Evolutionary conservation across 805 yeast species (phyloP), one percentile per base, ranked within the genome.

Genomic region (Yarrowia keelungensis): DNA sequence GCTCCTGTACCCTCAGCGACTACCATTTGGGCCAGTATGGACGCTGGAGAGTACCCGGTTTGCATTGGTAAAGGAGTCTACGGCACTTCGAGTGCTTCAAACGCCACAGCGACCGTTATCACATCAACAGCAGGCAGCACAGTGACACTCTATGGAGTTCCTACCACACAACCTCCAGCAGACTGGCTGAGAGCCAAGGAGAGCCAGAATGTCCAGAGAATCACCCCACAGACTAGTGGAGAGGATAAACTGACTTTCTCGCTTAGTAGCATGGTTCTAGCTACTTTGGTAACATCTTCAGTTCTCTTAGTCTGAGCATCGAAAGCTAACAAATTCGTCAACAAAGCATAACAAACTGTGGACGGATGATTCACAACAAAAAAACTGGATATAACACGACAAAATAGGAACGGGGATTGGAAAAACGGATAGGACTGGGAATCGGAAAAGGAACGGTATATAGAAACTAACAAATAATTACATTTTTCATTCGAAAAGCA

Each of bases 101-200:
- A 53, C 14, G 59, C 59, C 32, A 53, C 59, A 3, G 45, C 59
- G 3, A 53, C 59, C 0, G 59, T 53, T 12, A 53, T 39, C 12
- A 51, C 43, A 16, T 19, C 45, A 8, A 53, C 59, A 19, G 16
- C 19, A 19, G 59, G 45, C 14, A 53, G 45, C 36, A 53, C 59
- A 15, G 10, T 53, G 11, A 53, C 59, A 5, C 35, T 53, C 8
- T 53, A 53, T 36, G 59, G 59, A 12, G 22, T 39, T 11, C 59
- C 59, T 2, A 53, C 45, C 8, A 45, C 39, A 16, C 12, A 12
- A 1, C 59, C 59, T 8, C 59, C 59, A 38, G 59, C n/a, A 12
- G 59, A 53, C 14, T 53, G 59, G 59, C 8, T 53, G 45, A 39
- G 59, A 39, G 59, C 59, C 43, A 53, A 53, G 15, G 59, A 53